Percentiles rank a stretch among this genome's conserved stretches.
These are phyloP conservation scores for Nannizzia gypsea DNA, from an alignment of 2,329 filamentous ascomycete species.

Conservation along the genomic window DNA sequence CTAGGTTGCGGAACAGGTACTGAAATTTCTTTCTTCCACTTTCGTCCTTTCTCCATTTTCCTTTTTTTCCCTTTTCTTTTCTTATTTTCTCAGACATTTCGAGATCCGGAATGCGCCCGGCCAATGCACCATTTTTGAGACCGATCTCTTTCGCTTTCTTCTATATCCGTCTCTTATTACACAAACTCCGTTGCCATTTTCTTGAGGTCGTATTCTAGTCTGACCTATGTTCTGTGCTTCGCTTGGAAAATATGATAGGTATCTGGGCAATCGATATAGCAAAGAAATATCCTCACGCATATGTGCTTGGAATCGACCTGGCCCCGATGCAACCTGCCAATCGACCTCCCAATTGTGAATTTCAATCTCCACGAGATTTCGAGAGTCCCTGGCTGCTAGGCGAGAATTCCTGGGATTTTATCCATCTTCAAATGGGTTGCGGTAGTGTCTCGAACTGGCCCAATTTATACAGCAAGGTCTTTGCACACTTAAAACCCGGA, in stretches of 20 bases:
- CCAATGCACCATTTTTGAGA: neutral
- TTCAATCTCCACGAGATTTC: slow-evolving; percentile 60
- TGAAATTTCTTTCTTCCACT: neutral
- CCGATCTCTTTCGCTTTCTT: neutral
- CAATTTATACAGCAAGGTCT: slow-evolving; percentile 58
- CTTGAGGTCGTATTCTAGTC: neutral
- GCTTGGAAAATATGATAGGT: slow-evolving; percentile 4
- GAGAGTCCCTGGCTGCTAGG: slow-evolving; percentile 61
- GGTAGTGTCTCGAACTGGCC: slow-evolving; percentile 70
- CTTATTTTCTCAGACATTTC: neutral
- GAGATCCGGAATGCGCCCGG: neutral
- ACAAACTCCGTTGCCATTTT: neutral
- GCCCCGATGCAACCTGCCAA: slow-evolving; percentile 53
- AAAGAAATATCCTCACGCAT: slow-evolving; percentile 49
- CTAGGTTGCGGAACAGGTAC: slow-evolving; percentile 81
- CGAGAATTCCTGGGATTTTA: slow-evolving; percentile 63
- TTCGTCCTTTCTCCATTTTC: neutral
- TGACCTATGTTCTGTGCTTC: neutral
- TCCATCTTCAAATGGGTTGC: slow-evolving; percentile 67
- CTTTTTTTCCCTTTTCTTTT: neutral
- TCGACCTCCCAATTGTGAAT: slow-evolving; percentile 57
- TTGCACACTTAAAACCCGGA: slow-evolving; percentile 63
- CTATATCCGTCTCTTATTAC: neutral
- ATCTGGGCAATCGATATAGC: slow-evolving; percentile 75
- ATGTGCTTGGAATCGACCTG: slow-evolving; percentile 52